Percentiles rank a stretch among this genome's conserved stretches.
Conservation (phyloP, 1,139 yeast genomes). For the Debaryomyces coudertii region DNA sequence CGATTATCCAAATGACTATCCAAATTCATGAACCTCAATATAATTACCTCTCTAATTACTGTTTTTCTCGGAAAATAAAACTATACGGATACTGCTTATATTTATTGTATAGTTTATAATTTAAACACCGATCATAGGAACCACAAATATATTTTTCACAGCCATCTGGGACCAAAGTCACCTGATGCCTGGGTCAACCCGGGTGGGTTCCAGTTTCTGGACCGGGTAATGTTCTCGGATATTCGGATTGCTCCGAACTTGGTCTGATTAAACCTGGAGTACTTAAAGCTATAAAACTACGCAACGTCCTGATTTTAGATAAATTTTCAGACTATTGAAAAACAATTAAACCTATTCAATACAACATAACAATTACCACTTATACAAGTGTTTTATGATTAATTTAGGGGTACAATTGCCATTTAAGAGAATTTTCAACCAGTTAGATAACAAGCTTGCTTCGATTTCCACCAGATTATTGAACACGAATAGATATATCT, state of each 20-base stretch:
- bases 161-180: background rate
- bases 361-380: conserved; percentile 3
- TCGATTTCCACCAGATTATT: background rate
- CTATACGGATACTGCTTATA: background rate
- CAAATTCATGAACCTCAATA: conserved; percentile 7
- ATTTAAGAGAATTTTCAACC: conserved; percentile 3
- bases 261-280: background rate
- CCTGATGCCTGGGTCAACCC: background rate
- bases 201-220: background rate
- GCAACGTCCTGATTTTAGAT: background rate
- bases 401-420: conserved; percentile 4
- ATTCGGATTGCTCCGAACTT: background rate
- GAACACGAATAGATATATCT: conserved; percentile 1
- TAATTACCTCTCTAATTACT: background rate
- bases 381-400: conserved; percentile 7
- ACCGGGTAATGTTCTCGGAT: conserved; percentile 1
- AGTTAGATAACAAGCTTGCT: conserved; percentile 6
- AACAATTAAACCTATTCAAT: background rate
- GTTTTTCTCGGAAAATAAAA: background rate
- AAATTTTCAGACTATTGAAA: background rate
- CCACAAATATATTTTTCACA: conserved; percentile 6
- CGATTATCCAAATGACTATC: background rate
- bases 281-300: background rate
- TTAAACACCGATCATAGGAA: background rate
- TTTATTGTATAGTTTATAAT: background rate